A percentile compares a stretch with the other conserved stretches of the same genome.
Evolutionary conservation across 768 basidiomycete species (phyloP).

Genomic region (Suillus ampliporus): DNA sequence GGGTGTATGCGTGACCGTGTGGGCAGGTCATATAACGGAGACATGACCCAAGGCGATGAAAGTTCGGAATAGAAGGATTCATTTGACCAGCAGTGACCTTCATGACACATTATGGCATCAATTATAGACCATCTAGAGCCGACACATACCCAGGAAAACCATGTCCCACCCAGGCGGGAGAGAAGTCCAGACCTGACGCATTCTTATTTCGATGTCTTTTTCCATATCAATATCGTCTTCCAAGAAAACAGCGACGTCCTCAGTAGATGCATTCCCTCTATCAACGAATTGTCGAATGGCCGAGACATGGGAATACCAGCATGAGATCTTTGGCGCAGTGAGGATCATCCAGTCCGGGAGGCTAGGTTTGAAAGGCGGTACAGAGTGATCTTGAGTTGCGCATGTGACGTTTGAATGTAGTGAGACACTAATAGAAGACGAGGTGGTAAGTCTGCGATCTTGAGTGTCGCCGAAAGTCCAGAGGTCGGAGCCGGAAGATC

Average conservation of each 20-base stretch:
- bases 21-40: conserved; percentile 4
- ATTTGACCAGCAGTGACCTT: conserved; percentile 84
- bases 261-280: conserved; percentile 28
- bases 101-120: conserved; percentile 7
- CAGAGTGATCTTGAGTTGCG: conserved; percentile 46
- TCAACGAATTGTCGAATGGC: conserved; percentile 51
- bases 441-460: not conserved
- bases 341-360: conserved; percentile 57
- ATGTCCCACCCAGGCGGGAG: conserved; percentile 74
- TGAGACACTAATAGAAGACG: not conserved
- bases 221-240: conserved; percentile 87
- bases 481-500: conserved; percentile 22
- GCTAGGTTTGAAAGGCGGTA: conserved; percentile 39
- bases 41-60: conserved; percentile 17
- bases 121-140: conserved; percentile 1
- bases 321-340: conserved; percentile 64
- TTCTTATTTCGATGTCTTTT: conserved; percentile 52
- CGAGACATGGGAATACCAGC: conserved; percentile 71
- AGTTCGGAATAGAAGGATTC: conserved; percentile 55
- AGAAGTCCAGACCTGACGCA: conserved; percentile 50
- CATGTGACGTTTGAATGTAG: conserved; percentile 43
- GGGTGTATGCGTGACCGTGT: conserved; percentile 56
- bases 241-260: conserved; percentile 56
- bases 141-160: conserved; percentile 64
- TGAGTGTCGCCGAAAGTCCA: conserved; percentile 16